phyloP scores from a whole-genome alignment of 2,329 filamentous ascomycete species.

The Celoporthe dispersa region DNA sequence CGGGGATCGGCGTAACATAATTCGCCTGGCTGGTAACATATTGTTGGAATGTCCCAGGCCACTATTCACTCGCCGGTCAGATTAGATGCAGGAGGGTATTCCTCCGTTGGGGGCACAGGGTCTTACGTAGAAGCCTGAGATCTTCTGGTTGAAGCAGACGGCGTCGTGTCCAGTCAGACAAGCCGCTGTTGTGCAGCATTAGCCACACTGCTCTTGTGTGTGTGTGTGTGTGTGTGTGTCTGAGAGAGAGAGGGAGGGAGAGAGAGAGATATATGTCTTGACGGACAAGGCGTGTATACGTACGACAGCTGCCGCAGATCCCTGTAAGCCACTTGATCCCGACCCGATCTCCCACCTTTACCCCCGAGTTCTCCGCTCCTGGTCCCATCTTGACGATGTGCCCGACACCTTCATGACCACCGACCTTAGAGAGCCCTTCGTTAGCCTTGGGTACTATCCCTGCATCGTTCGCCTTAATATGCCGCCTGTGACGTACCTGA shows the following conservation, averaged over 20 bases:
- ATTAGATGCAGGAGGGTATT: too few relatives aligned
- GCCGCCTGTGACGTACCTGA: conserved; percentile 24
- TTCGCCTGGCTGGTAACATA: conserved; percentile 66
- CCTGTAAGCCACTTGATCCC: conserved; percentile 71
- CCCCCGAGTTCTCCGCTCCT: conserved; percentile 55
- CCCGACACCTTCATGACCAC: conserved; percentile 72
- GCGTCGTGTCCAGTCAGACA: conserved; percentile 64
- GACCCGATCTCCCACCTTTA: conserved; percentile 70
- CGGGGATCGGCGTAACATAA: conserved; percentile 73
- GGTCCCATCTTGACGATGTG: conserved; percentile 68
- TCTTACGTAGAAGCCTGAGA: conserved; percentile 64
- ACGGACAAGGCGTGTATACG: neutral
- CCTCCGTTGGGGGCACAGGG: too few relatives aligned
- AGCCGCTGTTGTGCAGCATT: conserved; percentile 43
- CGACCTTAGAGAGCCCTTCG: conserved; percentile 42
- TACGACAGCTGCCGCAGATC: conserved; percentile 56
- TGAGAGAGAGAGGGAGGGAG: conserved; percentile 7
- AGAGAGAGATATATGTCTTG: neutral
- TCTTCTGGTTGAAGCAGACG: conserved; percentile 63
- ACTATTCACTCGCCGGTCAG: conserved; percentile 33
- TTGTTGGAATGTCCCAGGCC: conserved; percentile 74
- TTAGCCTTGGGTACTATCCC: neutral
- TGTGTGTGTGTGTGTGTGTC: too few relatives aligned
- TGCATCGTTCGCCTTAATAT: neutral
- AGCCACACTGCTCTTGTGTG: conserved; percentile 29